phyloP scores from a whole-genome alignment of 345 rosid species.

The Pistacia vera region DNA sequence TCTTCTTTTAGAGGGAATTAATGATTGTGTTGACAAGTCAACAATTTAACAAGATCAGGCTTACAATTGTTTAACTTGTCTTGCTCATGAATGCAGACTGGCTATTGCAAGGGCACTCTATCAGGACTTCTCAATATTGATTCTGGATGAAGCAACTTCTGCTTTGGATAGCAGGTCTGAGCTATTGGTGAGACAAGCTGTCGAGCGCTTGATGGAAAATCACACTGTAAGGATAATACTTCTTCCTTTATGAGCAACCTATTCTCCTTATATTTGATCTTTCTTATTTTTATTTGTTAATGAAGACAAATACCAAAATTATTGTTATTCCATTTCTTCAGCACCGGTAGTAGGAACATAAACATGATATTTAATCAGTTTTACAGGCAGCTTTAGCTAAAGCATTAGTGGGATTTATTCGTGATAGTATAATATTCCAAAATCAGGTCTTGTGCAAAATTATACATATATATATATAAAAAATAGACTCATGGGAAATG shows the following conservation, averaged over 20 bases:
- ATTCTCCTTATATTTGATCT: neutral
- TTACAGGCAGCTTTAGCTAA: neutral
- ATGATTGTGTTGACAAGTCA: neutral
- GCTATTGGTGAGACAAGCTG: constrained; percentile 82
- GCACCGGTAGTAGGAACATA: neutral
- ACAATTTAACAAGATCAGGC: neutral
- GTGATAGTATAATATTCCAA: neutral
- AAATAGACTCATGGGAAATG: neutral
- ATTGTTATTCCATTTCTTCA: neutral
- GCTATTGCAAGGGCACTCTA: constrained; percentile 96
- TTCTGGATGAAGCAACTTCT: constrained; percentile 98
- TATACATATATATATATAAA: neutral
- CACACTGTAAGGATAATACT: constrained; percentile 58
- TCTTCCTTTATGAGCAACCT: neutral
- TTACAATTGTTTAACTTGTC: neutral
- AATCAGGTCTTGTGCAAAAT: neutral
- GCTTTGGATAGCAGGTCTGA: constrained; percentile 94
- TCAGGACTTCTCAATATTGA: constrained; percentile 73
- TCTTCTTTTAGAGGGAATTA: constrained; percentile 10
- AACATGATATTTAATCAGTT: neutral
- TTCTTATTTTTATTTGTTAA: neutral
- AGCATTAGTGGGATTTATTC: too few species aligned
- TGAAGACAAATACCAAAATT: constrained; percentile 3
- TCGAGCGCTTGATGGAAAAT: constrained; percentile 72
- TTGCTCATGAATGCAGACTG: constrained; percentile 50